Percentiles rank a stretch among this genome's conserved stretches.
These are phyloP conservation scores for Fraxinus pennsylvanica DNA, from an alignment of 257 asterid species.

Conservation along the genomic window DNA sequence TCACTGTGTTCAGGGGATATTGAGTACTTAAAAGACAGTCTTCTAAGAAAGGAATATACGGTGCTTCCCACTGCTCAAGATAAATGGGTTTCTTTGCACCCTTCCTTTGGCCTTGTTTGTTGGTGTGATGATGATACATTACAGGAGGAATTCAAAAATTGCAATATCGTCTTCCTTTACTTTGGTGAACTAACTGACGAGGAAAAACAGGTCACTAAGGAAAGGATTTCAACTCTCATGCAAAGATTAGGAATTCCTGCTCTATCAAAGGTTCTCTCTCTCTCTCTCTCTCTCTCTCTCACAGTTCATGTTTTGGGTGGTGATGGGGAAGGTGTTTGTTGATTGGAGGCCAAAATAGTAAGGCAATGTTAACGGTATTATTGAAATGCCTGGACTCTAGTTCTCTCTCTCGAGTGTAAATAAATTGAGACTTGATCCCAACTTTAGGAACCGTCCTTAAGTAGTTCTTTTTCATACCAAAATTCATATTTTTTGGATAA, in stretches of 20 bases:
- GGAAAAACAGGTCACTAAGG: constrained; percentile 49
- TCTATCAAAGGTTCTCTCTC: constrained; percentile 65
- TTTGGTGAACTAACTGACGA: constrained; percentile 60
- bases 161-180: constrained; percentile 58
- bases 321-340: neutral
- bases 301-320: neutral
- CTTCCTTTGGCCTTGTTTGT: constrained; percentile 78
- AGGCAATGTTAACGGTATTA: neutral
- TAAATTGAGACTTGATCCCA: neutral
- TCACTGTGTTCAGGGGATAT: constrained; percentile 62
- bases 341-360: neutral
- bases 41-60: constrained; percentile 53
- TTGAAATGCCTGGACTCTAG: neutral
- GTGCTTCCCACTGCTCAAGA: constrained; percentile 89
- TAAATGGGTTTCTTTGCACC: constrained; percentile 89
- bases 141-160: constrained; percentile 61
- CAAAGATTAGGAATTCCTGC: constrained; percentile 68
- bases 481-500: neutral
- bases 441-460: neutral
- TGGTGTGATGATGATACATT: constrained; percentile 82
- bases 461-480: neutral
- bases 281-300: constrained; percentile 16
- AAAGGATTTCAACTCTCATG: constrained; percentile 54
- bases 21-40: constrained; percentile 56
- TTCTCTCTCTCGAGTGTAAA: too few species aligned